Evolutionary conservation across 768 basidiomycete genomes (phyloP), one percentile per base, ranked within the genome.

Genomic region (Rickenella mellea): DNA sequence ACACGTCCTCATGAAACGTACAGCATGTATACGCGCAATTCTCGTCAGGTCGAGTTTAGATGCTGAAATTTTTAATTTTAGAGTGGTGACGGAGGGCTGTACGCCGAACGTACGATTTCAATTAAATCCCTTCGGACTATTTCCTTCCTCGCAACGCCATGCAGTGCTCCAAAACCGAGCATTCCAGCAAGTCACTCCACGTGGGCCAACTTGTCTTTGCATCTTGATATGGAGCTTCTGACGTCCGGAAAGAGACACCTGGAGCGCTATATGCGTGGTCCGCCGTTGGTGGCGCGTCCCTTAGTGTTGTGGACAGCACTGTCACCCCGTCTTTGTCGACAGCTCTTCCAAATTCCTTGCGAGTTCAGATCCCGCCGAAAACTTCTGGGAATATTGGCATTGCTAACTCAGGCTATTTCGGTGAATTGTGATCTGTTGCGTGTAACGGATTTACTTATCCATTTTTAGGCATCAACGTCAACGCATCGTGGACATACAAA

Each of bases 61-160:
- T 6, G 19, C 15, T 19, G 21, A 14, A 15, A 17, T 6, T 9
- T 4, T 17, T 6, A 7, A 11, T 3, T 12, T 3, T 27, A 81
- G 77, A 79, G 78, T 46, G 77, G 78, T 17, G 80, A 82, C 45
- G 79, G 80, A 25, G 79, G 80, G 1, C 55, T 83, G n/a, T 81
- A 82, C 39, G 79, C 68, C 3, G 80, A 81, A 56, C 53, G 78
- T 76, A 39, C 38, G 65, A 54, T 14, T 12, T n/a, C 27, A 6
- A 25, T 11, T 15, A 36, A 12, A 19, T 14, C 19, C 6, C 20
- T 14, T 2, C 9, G 22, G 11, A n/a, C n/a, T n/a, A n/a, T 0
- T 14, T 5, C 14, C 5, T 4, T 10, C 2, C 22, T 42, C 48
- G 25, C 46, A 1, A 12, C 25, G 6, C 21, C 22, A 41, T 44